These are phyloP conservation scores for Pichia cephalocereana DNA, from an alignment of 805 yeast genomes.

Conservation along the genomic window DNA sequence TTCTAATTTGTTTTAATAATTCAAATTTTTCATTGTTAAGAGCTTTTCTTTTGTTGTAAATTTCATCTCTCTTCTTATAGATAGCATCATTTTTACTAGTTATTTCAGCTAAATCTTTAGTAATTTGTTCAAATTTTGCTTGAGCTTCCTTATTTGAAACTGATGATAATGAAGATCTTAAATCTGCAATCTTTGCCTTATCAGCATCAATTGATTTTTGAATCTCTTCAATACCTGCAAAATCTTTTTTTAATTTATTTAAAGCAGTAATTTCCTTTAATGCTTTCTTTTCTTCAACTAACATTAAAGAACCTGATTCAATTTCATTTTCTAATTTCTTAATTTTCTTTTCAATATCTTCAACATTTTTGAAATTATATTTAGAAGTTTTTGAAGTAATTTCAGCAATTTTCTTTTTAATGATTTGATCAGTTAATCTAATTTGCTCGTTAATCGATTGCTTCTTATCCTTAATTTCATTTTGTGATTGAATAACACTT, in stretches of 20 bases:
- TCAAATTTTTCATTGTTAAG: slow-evolving; percentile 61
- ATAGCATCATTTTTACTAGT: slow-evolving; percentile 49
- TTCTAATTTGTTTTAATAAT: slow-evolving; percentile 55
- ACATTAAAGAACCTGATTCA: slow-evolving; percentile 68
- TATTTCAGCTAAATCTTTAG: slow-evolving; percentile 61
- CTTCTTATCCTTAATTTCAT: slow-evolving; percentile 26
- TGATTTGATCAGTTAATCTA: slow-evolving; percentile 53
- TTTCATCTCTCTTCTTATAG: slow-evolving; percentile 54
- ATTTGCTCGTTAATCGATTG: slow-evolving; percentile 48
- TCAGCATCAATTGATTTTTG: slow-evolving; percentile 76
- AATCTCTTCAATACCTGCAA: slow-evolving; percentile 59
- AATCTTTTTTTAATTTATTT: slow-evolving; percentile 74
- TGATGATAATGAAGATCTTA: slow-evolving; percentile 56
- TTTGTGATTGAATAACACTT: slow-evolving; percentile 32
- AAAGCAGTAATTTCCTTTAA: slow-evolving; percentile 80
- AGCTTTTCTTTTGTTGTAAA: slow-evolving; percentile 58
- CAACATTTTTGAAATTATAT: slow-evolving; percentile 55
- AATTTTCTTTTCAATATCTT: slow-evolving; percentile 62
- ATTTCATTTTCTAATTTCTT: slow-evolving; percentile 60
- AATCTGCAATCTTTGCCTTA: slow-evolving; percentile 61
- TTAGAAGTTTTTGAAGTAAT: slow-evolving; percentile 65
- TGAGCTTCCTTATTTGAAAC: slow-evolving; percentile 58
- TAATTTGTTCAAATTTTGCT: slow-evolving; percentile 57
- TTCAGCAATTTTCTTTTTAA: slow-evolving; percentile 70
- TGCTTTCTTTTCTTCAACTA: slow-evolving; percentile 83